These are phyloP conservation scores for Cicer arietinum DNA, from an alignment of 306 rosid genomes.

Conservation along the genomic window DNA sequence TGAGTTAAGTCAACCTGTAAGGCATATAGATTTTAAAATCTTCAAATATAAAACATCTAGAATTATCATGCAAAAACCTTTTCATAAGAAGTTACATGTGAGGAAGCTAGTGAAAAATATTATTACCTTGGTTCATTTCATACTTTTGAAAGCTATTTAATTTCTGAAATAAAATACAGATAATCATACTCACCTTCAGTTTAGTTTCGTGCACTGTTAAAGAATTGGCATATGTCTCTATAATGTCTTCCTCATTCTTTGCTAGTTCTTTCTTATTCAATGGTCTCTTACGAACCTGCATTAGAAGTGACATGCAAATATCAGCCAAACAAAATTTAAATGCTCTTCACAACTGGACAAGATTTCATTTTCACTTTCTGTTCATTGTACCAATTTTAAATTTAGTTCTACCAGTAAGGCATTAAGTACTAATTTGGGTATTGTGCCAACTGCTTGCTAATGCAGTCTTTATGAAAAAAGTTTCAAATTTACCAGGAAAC, in stretches of 20 bases:
- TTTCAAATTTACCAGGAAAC: constrained; percentile 20
- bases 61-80: constrained; percentile 20
- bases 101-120: constrained; percentile 10
- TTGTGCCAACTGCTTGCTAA: neutral
- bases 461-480: constrained; percentile 7
- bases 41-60: constrained; percentile 35
- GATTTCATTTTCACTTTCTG: constrained; percentile 24
- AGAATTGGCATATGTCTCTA: constrained; percentile 79
- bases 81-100: constrained; percentile 2
- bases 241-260: constrained; percentile 94
- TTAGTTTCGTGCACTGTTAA: constrained; percentile 95
- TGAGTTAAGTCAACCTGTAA: constrained; percentile 96
- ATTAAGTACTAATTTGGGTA: constrained; percentile 16
- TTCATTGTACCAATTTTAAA: constrained; percentile 25
- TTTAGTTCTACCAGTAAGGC: neutral
- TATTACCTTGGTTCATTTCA: neutral
- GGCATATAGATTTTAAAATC: constrained; percentile 44
- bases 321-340: constrained; percentile 25
- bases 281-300: constrained; percentile 98
- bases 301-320: constrained; percentile 20
- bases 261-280: constrained; percentile 90
- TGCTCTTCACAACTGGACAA: constrained; percentile 17
- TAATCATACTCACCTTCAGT: constrained; percentile 67
- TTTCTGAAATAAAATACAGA: constrained; percentile 2
- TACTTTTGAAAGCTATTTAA: constrained; percentile 1